Evolutionary conservation across 257 asterid genomes (phyloP), one percentile per base, ranked within the genome.

Genomic region (Solanum acaule): DNA sequence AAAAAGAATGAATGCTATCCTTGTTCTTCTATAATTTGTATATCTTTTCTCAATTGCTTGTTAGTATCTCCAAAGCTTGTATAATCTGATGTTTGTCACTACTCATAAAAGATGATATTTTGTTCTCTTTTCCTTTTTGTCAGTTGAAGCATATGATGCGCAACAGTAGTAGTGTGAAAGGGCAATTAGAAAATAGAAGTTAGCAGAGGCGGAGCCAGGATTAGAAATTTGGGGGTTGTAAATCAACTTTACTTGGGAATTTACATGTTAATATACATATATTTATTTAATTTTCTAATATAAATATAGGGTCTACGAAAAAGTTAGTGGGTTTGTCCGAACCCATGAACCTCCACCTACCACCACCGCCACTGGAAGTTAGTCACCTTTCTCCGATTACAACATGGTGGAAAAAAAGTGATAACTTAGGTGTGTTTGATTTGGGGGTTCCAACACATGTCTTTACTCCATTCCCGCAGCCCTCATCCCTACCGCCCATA

Each of bases 171-270:
- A 31, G 78, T 34, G 6, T 16, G 29, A 71, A 71, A 70, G 38
- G 38, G 23, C n/a, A n/a, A n/a, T n/a, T n/a, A n/a, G n/a, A n/a
- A n/a, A n/a, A n/a, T n/a, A n/a, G n/a, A n/a, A n/a, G n/a, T n/a
- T n/a, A n/a, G 22, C 8, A 2, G 23, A 49, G 8, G 61, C 3
- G 1, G 61, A 49, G 8, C 0, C 3, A 49, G 5, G 1, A 8
- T 49, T 49, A 49, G 0, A 1, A 49, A 3, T 49, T 49, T 49
- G 61, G 1, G 23, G 0, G 1, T 49, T 15, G 0, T 49, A 49
- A 49, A 2, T 49, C 0, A 49, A 49, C 15, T 49, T 49, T 49
- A 0, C 2, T 49, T 49, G 1, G 0, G 3, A 3, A 0, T 2
- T 49, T 0, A 49, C 23, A 15, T 16, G 9, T 49, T 49, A 49